Evolutionary conservation across 306 rosid species (phyloP), one percentile per base, ranked within the genome.

Genomic region (Pyrus betulifolia): DNA sequence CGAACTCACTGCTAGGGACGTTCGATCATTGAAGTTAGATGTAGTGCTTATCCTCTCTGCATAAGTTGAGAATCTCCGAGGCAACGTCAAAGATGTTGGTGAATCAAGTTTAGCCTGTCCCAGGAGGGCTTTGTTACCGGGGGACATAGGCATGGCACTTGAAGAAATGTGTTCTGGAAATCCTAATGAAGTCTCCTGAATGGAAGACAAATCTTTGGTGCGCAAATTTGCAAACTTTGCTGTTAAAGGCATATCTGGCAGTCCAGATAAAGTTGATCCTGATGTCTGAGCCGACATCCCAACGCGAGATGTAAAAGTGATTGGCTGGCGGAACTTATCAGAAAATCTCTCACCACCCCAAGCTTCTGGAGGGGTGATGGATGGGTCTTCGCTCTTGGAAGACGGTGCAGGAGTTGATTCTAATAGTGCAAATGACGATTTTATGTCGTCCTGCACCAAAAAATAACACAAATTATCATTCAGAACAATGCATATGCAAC

Each of bases 281-380:
- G 96, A 81, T 31, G 92, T 72, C 89, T 92, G 97, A 84, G 85
- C 81, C 73, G 80, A 45, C 65, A 75, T 77, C 86, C 93, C 93
- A 75, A 89, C 79, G 66, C 98, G 96, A 81, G 99, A 89, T 14
- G 97, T 93, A 69, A 73, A 84, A 80, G 82, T 80, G 77, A 72
- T 79, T 64, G 92, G 83, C 76, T 80, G 96, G 45, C 86, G 93
- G 33, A 77, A 89, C 79, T 91, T 92, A 60, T 96, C 99, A 77
- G 94, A 85, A 60, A 85, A 81, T 85, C 76, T 88, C 93, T 96
- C 99, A 35, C 99, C 98, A 60, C 98, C 99, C 99, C 99, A 96
- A 78, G 97, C 93, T 88, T 96, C 99, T 18, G 99, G 98, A 87
- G 98, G 99, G 69, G 99, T 96, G 84, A 93, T 89, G 69, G 98